Percentiles rank a stretch among this genome's conserved stretches.
These are phyloP conservation scores for Scheffersomyces insectosa DNA, from an alignment of 1,139 yeast genomes.

Conservation along the genomic window DNA sequence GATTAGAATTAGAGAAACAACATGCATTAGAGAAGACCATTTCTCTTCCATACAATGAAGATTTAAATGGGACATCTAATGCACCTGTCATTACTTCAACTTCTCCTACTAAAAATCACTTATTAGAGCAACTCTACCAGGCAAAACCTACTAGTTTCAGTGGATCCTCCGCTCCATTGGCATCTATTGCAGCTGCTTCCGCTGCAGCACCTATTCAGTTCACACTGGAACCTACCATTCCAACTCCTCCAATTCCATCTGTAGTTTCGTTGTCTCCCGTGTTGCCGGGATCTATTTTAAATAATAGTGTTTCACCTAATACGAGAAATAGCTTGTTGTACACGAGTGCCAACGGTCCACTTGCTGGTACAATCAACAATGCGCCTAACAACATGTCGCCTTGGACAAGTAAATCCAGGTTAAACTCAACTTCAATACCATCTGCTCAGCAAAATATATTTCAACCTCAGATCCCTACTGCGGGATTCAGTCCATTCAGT, in stretches of 20 bases:
- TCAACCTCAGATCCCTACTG: slow-evolving; percentile 8
- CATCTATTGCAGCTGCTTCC: slow-evolving; percentile 22
- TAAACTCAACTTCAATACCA: slow-evolving; percentile 9
- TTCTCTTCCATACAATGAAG: neutral
- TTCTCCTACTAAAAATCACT: slow-evolving; percentile 26
- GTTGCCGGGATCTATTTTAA: neutral
- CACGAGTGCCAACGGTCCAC: slow-evolving; percentile 1
- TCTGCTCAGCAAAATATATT: slow-evolving; percentile 5
- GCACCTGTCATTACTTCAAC: neutral
- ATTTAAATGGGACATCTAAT: neutral
- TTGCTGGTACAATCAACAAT: neutral
- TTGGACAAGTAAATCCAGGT: slow-evolving; percentile 15
- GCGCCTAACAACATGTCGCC: slow-evolving; percentile 12
- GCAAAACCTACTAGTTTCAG: slow-evolving; percentile 31
- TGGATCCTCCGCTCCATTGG: slow-evolving; percentile 19
- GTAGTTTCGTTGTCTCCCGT: slow-evolving; percentile 2
- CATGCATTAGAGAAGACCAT: slow-evolving; percentile 10
- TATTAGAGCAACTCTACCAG: slow-evolving; percentile 37
- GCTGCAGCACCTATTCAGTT: slow-evolving; percentile 14
- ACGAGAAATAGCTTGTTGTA: slow-evolving; percentile 4
- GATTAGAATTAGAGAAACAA: slow-evolving; percentile 33
- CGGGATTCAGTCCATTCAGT: slow-evolving; percentile 14
- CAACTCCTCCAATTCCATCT: slow-evolving; percentile 2
- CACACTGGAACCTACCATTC: slow-evolving; percentile 2
- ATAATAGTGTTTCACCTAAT: neutral